phyloP scores from a whole-genome alignment of 2,329 filamentous ascomycete species.

The Geosmithia morbida region DNA sequence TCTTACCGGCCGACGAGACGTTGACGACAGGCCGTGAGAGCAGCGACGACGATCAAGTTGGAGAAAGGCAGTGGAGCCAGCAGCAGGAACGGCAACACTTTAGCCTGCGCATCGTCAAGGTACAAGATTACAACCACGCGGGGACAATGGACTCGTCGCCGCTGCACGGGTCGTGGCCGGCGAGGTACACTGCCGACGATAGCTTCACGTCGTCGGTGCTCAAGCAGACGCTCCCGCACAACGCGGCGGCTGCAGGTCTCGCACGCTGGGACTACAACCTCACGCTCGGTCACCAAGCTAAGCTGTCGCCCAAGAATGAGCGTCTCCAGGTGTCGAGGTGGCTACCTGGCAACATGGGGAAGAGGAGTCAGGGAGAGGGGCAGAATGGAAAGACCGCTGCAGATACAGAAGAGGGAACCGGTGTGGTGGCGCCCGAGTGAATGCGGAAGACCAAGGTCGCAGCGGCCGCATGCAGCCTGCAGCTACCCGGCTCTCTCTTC shows the following conservation, averaged over 20 bases:
- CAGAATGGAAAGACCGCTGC: too few species aligned
- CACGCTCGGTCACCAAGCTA: not conserved
- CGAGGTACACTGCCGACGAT: slow-evolving; percentile 7
- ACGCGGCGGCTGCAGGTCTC: slow-evolving; percentile 14
- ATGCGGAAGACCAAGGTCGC: not conserved
- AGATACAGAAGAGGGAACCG: not conserved
- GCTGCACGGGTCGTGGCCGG: slow-evolving; percentile 21
- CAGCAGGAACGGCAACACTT: slow-evolving; percentile 18
- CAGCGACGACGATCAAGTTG: not conserved
- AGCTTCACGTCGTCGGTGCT: slow-evolving; percentile 16
- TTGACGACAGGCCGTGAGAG: not conserved
- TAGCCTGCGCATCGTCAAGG: slow-evolving; percentile 23
- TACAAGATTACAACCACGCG: slow-evolving; percentile 22
- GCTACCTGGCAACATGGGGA: not conserved
- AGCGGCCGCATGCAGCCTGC: not conserved
- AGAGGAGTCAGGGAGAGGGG: not conserved
- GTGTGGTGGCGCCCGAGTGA: not conserved
- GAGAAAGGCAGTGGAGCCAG: not conserved
- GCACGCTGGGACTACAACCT: slow-evolving; percentile 18
- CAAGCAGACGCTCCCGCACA: slow-evolving; percentile 13
- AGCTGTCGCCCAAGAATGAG: not conserved
- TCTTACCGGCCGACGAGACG: not conserved
- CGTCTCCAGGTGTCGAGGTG: not conserved
- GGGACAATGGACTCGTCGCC: slow-evolving; percentile 17
- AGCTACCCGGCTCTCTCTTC: not conserved